Conservation (phyloP, 257 asterid species). For the Mentha longifolia region DNA sequence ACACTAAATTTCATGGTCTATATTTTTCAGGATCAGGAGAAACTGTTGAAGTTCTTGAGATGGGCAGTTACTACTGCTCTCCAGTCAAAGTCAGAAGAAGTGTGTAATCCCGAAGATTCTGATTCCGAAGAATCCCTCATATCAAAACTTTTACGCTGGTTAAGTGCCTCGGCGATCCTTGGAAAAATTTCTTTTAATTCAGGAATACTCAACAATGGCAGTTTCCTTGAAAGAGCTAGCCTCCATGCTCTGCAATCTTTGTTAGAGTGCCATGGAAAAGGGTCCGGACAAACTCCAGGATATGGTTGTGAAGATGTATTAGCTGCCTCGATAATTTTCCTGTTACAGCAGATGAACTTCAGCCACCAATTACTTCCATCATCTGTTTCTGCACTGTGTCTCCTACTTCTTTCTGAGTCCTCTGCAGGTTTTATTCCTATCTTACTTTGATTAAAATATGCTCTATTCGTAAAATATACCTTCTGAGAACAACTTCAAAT, state of each 20-base stretch:
- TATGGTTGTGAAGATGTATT: slow-evolving; percentile 48
- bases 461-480: slow-evolving; percentile 8
- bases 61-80: slow-evolving; percentile 76
- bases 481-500: background rate
- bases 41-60: slow-evolving; percentile 61
- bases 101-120: slow-evolving; percentile 41
- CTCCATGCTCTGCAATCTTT: slow-evolving; percentile 51
- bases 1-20: slow-evolving; percentile 6
- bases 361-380: slow-evolving; percentile 62
- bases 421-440: slow-evolving; percentile 56
- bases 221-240: slow-evolving; percentile 42
- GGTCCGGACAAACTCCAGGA: slow-evolving; percentile 30
- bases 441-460: background rate
- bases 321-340: slow-evolving; percentile 64
- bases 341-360: slow-evolving; percentile 64
- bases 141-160: slow-evolving; percentile 85
- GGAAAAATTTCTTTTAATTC: slow-evolving; percentile 55
- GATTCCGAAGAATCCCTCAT: slow-evolving; percentile 53
- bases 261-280: slow-evolving; percentile 48
- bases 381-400: slow-evolving; percentile 72
- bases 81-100: slow-evolving; percentile 46
- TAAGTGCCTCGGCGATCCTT: slow-evolving; percentile 77
- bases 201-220: slow-evolving; percentile 32
- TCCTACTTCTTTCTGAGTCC: slow-evolving; percentile 56
- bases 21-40: slow-evolving; percentile 57